These are phyloP conservation scores for Penicillium sp. DNA, from an alignment of 2,329 filamentous ascomycete species.

Conservation along the genomic window DNA sequence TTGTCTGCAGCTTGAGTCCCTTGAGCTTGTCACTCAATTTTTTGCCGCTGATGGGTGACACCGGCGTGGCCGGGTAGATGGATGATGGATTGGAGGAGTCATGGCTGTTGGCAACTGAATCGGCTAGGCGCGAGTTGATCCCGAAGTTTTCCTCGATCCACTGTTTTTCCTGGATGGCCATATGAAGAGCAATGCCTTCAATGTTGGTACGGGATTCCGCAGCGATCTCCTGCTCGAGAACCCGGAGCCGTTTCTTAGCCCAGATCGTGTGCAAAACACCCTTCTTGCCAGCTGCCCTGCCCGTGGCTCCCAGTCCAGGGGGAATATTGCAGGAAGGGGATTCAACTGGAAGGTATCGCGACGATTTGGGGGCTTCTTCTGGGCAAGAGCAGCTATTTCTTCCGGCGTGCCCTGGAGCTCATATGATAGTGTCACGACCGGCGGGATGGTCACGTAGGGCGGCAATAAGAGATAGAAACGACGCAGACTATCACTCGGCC, in stretches of 20 bases:
- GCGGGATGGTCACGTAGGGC: conserved; percentile 66
- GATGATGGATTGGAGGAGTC: too few relatives aligned
- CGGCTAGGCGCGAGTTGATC: conserved; percentile 45
- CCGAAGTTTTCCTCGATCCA: conserved; percentile 85
- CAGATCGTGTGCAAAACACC: conserved; percentile 86
- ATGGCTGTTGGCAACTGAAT: conserved; percentile 31
- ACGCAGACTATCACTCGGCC: conserved; percentile 51
- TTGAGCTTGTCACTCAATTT: conserved; percentile 74
- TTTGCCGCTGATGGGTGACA: conserved; percentile 61
- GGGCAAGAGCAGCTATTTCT: too few relatives aligned
- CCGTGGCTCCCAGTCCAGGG: conserved; percentile 67
- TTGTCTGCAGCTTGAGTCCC: conserved; percentile 73
- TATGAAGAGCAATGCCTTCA: conserved; percentile 78
- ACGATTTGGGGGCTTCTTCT: too few relatives aligned
- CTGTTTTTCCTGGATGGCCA: conserved; percentile 75
- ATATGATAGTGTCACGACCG: conserved; percentile 64
- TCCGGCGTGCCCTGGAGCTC: too few relatives aligned
- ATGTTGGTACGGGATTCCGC: conserved; percentile 67
- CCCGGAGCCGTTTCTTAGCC: conserved; percentile 75
- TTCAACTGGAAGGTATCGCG: conserved; percentile 61
- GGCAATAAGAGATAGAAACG: conserved; percentile 79
- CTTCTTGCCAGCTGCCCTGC: conserved; percentile 64
- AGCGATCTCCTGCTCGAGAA: conserved; percentile 72
- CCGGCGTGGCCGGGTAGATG: conserved; percentile 49
- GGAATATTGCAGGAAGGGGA: conserved; percentile 82